Evolutionary conservation across 2,329 filamentous ascomycete species (phyloP), one percentile per base, ranked within the genome.

Genomic region (Aureobasidium sp.): DNA sequence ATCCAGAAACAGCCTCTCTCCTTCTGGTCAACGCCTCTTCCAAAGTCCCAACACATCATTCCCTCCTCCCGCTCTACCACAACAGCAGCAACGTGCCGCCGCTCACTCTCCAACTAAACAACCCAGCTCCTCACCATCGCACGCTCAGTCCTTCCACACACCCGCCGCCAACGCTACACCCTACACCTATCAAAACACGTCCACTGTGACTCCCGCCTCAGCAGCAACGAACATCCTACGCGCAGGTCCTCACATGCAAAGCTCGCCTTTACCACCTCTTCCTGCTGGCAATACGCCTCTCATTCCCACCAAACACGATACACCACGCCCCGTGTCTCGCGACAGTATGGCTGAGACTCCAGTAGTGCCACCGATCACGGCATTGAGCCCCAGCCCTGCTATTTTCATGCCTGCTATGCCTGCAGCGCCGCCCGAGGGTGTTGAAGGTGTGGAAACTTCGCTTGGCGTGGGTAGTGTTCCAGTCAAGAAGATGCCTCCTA

Each of bases 101-200:
- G 66, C 64, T 15, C 66, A 66, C 37, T 73, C 71, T 3, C 71
- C 71, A 1, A 64, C 68, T 1, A 73, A 73, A 47, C 64, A 63
- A 46, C 51, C 51, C 26, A 69, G 68, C 5, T 72, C 71, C 17
- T 71, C 71, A 4, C 66, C 66, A 1, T 50, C 64, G 9, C 64
- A 44, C 32, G 53, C 17, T 42, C 63, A 51, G n/a, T 23, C 13
- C 57, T 61, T 52, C 58, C 53, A 29, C 17, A 55, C 48, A 9
- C 41, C 47, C 9, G 39, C 36, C 29, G 37, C 59, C 15, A 51
- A 51, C 27, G 26, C 57, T n/a, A 52, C 57, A 15, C 57, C 57
- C 13, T 60, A 50, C 6, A 48, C 44, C 10, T 60, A 50, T 26
- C 55, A 58, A 37, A 48, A 29, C 34, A 41, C 34, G 23, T 39